Evolutionary conservation across 2,329 filamentous ascomycete species (phyloP), one percentile per base, ranked within the genome.

Genomic region (Colletotrichum paranaense): DNA sequence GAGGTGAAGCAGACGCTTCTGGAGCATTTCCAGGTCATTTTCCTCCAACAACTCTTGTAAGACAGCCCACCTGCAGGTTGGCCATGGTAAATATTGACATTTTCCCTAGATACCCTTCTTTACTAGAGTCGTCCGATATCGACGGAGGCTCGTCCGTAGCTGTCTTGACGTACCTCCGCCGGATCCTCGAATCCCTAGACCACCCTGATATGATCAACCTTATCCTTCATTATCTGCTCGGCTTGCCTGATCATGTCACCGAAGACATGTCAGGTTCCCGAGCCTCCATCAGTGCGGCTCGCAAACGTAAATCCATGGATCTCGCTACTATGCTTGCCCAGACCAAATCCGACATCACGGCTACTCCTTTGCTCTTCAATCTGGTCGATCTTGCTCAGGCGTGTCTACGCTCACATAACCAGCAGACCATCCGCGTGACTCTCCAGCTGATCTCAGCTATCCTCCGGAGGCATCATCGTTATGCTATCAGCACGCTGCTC

Each of bases 111-210:
- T 98, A 99, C 81, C 97, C 97, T 2, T 99, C 97, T 1, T 87
- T 99, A 38, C 88, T 99, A 16, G 96, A 99, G 82, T 99, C 97
- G 11, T 98, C 97, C 1, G 97, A 99, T 84, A 94, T 97, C 52
- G 96, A 98, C 82, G 97, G 96, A 76, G 97, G 97, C 67, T 99
- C 97, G 7, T 98, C 97, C 0, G 95, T 98, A 26, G 97, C 97
- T 4, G 97, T 99, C 14, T 87, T 98, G 75, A 98, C 95, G 2
- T 98, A 99, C 81, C 88, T 99, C 46, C 93, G 94, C 71, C 93
- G 94, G 55, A 97, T 98, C 68, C 88, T 99, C 6, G 95, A 98
- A 81, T 93, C 94, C 0, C 87, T 99, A 16, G 95, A 98, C 75
- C 95, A 98, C 80, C 94, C 95, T 8, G 95, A 98, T 79, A 93